Evolutionary conservation across 2,329 filamentous ascomycete genomes (phyloP).

Genomic region (Sclerotinia subarctica): DNA sequence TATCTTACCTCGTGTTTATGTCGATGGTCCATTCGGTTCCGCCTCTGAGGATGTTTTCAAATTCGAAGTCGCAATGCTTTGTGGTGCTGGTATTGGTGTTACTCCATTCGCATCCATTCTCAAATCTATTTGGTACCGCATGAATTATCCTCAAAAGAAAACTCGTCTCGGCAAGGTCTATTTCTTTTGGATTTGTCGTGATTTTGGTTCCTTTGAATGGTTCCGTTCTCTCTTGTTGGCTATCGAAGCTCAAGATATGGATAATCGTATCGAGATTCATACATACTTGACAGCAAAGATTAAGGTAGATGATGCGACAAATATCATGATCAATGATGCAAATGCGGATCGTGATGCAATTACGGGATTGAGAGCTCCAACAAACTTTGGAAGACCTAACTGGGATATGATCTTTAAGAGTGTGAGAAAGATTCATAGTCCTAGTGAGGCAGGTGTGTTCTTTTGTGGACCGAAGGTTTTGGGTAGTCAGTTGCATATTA

Average conservation of each 20-base stretch:
- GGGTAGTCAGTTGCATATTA: conserved; percentile 73
- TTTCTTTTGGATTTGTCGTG: conserved; percentile 89
- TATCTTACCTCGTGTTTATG: conserved; percentile 74
- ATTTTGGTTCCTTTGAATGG: conserved; percentile 88
- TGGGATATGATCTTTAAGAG: conserved; percentile 89
- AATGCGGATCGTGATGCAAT: conserved; percentile 82
- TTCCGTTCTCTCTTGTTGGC: conserved; percentile 79
- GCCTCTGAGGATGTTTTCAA: conserved; percentile 89
- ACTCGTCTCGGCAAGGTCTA: conserved; percentile 81
- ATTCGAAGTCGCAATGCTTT: conserved; percentile 76
- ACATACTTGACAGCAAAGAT: conserved; percentile 86
- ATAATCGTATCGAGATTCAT: conserved; percentile 83
- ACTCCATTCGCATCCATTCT: conserved; percentile 85
- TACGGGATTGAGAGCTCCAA: conserved; percentile 75
- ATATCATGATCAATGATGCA: conserved; percentile 90
- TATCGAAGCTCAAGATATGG: conserved; percentile 81
- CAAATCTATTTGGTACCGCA: conserved; percentile 90
- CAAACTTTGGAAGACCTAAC: conserved; percentile 82
- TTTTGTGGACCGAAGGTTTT: conserved; percentile 82
- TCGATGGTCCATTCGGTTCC: conserved; percentile 82
- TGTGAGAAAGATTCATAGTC: conserved; percentile 73
- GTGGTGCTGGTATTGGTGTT: conserved; percentile 78
- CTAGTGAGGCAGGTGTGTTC: conserved; percentile 73
- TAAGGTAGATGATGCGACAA: conserved; percentile 79
- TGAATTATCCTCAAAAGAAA: conserved; percentile 81